Evolutionary conservation across 1,284 basidiomycete genomes (phyloP), one percentile per base, ranked within the genome.

Genomic region (Irpex sp.): DNA sequence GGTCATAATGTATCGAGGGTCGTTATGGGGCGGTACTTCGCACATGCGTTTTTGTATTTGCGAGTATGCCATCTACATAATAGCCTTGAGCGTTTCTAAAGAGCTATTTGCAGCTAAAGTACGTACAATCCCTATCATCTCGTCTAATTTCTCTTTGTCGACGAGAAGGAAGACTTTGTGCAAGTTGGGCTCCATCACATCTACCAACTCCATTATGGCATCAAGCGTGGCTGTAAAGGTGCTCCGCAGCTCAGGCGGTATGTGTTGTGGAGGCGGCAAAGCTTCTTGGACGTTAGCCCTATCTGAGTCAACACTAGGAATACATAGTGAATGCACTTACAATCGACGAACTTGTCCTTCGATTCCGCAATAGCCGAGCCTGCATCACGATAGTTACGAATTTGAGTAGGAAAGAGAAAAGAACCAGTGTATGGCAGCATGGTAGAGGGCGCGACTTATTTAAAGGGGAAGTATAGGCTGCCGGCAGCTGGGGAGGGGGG

Each of bases 51-150:
- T 36, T 26, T 60, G 59, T 36, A 53, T 36, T 11, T 53, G 59
- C 6, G 49, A 31, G 15, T 50, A 53, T 33, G 21, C 47, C n/a
- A 60, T 60, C 59, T 60, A 37, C 9, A 36, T 11, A n/a, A 17
- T n/a, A 17, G 31, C 5, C 54, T 17, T 31, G 15, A 7, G 21
- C 7, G 9, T 13, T 54, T 19, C 26, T 17, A 17, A 8, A 5
- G 13, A 7, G 26, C n/a, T 37, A 13, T 47, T 26, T 46, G n/a
- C 13, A 47, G n/a, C 17, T 58, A 15, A 39, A 11, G 7, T 47
- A 60, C 59, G 7, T 37, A 60, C 59, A 11, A 60, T 60, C 9
- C 50, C 31, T 49, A 60, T 43, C 33, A 60, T n/a, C 31, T 35
- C 36, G 9, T 51, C 47, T 11, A 60, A 31, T n/a, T 53, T 60